These are phyloP conservation scores for Trichaptum fuscoviolaceum DNA, from an alignment of 768 basidiomycete genomes.

Conservation along the genomic window DNA sequence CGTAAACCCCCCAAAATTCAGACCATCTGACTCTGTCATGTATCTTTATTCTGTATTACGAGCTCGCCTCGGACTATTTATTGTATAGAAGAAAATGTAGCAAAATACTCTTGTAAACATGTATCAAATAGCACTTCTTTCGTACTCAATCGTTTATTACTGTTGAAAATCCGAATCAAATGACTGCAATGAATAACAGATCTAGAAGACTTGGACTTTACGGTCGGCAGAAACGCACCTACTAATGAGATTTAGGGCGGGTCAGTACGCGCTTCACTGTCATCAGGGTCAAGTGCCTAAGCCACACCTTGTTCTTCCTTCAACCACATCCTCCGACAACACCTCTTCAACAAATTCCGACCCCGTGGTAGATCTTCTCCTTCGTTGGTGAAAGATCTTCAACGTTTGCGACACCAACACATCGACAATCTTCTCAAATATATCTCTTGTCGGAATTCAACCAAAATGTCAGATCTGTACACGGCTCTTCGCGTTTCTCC, in stretches of 20 bases:
- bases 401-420: not conserved
- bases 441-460: constrained; percentile 1
- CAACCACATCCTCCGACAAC: too few species aligned
- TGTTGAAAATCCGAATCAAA: too few species aligned
- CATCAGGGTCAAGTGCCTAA: too few species aligned
- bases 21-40: not conserved
- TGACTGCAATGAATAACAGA: too few species aligned
- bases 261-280: not conserved
- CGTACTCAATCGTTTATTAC: not conserved
- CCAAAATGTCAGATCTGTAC: constrained; percentile 55
- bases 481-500: constrained; percentile 60
- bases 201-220: not conserved
- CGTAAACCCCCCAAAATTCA: not conserved
- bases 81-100: not conserved
- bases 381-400: not conserved
- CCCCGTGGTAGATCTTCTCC: not conserved
- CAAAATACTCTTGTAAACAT: not conserved
- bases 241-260: not conserved
- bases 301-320: too few species aligned
- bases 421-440: not conserved
- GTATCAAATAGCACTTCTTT: not conserved
- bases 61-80: not conserved
- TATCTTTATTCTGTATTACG: not conserved
- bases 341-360: not conserved
- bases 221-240: not conserved